Base-by-base conservation (phyloP, 805 yeast species). In the Metschnikowia chrysomelidarum region DNA sequence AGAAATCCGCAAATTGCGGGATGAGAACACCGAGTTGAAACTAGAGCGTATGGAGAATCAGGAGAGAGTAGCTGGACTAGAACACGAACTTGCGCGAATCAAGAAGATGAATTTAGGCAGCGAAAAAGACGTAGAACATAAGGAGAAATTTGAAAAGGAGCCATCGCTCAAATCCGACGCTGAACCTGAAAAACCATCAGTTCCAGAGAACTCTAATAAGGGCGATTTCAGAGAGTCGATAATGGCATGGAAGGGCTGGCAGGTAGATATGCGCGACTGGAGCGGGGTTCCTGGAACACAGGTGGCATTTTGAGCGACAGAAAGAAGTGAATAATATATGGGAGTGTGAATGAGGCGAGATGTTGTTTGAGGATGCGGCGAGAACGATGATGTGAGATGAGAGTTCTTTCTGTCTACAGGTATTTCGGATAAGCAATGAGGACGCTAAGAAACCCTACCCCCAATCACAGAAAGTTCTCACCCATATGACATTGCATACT, bases 251-350 rank as follows among this genome's bases (percentile, higher is more conserved):
- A 80, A 78, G 46, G 79, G 76, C 31, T 89, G 89, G 88, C 87
- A 82, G 52, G 73, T 87, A 3, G 96, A 89, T 52, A 85, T 89
- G 94, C 72, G 86, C 17, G 50, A 56, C 10, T 89, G 97, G 97
- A 72, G 82, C 53, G 74, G 80, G 33, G 67, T 76, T 12, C 87
- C 73, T 22, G 47, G 56, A n/a, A 57, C 59, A 24, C 60, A 57
- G 39, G 54, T 63, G 4, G 54, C 56, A 4, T 28, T 65, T n/a
- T 36, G 15, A 22, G 24, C 15, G 10, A n/a, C n/a, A n/a, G n/a
- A n/a, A n/a, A n/a, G n/a, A n/a, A n/a, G n/a, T n/a, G n/a, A n/a
- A n/a, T n/a, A n/a, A n/a, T n/a, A n/a, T n/a, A 9, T 25, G 19
- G 28, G 5, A 13, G 14, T 19, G 7, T 20, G 18, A 28, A 12